Percentiles rank a stretch among this genome's conserved stretches.
Conservation (phyloP, 148 eudicot species). For the Fagopyrum esculentum region DNA sequence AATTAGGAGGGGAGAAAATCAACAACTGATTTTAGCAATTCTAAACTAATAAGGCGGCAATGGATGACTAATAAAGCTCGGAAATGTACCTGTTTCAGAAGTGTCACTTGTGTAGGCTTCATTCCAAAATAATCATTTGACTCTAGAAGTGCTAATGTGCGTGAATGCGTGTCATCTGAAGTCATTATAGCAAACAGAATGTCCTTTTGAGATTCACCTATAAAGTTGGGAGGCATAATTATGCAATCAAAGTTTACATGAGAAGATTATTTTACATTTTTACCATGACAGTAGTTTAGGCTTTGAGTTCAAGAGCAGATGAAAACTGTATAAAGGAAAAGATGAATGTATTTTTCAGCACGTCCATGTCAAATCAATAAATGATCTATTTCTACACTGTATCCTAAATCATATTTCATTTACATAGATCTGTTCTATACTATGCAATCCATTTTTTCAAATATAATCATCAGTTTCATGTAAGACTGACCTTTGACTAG, state of each 20-base stretch:
- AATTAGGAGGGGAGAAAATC: background rate
- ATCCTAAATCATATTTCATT: background rate
- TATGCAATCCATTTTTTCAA: background rate
- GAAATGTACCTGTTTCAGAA: constrained; percentile 70
- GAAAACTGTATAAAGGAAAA: background rate
- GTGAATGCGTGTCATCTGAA: constrained; percentile 90
- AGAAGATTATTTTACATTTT: background rate
- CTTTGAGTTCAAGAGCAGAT: background rate
- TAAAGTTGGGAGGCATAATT: background rate
- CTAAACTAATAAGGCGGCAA: background rate
- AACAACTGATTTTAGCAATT: background rate
- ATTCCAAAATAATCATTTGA: constrained; percentile 88
- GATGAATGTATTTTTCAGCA: background rate
- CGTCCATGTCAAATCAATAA: background rate
- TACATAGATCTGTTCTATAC: background rate
- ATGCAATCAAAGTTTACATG: background rate
- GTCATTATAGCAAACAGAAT: constrained; percentile 95
- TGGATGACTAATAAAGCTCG: background rate
- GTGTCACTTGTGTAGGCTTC: constrained; percentile 76
- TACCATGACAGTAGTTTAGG: background rate
- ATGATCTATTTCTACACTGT: background rate
- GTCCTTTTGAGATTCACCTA: constrained; percentile 56
- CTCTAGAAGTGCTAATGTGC: constrained; percentile 58
- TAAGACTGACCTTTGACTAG: constrained; percentile 48
- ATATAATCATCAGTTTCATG: constrained; percentile 20